A percentile compares a stretch with the other conserved stretches of the same genome.
Conservation (phyloP, 73 alveolate genomes). For the Paramecium caudatum region DNA sequence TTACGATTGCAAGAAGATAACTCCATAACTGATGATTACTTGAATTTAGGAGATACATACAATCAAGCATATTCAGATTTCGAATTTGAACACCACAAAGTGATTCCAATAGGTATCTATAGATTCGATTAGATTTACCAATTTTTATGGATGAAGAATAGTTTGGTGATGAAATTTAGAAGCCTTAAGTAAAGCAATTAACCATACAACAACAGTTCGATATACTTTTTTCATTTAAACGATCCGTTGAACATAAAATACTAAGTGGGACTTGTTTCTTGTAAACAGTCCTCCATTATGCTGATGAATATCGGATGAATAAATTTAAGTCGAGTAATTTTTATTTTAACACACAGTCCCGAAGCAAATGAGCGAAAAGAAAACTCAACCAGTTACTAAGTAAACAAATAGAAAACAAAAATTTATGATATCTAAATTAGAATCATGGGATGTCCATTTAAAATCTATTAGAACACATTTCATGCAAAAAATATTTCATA, state of each 20-base stretch:
- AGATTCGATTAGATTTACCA: no score
- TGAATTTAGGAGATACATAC: constrained; percentile 42
- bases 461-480: constrained; percentile 65
- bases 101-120: constrained; percentile 10
- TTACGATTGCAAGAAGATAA: constrained; percentile 15
- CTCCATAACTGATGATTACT: background rate
- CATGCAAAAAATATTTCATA: constrained; percentile 29
- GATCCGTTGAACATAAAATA: background rate
- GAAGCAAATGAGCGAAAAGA: constrained; percentile 12
- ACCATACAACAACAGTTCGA: background rate
- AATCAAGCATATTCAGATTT: constrained; percentile 25
- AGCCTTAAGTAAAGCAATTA: background rate
- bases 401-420: constrained; percentile 23
- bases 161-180: no score
- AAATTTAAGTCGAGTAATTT: constrained; percentile 28
- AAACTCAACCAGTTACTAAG: background rate
- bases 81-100: background rate
- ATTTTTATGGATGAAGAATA: no score
- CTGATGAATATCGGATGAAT: constrained; percentile 2
- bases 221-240: background rate
- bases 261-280: background rate
- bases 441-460: constrained; percentile 64
- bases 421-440: constrained; percentile 60
- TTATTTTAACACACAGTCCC: background rate
- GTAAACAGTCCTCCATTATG: background rate